Conservation (phyloP, 805 yeast genomes). For the Nakazawaea sp. region DNA sequence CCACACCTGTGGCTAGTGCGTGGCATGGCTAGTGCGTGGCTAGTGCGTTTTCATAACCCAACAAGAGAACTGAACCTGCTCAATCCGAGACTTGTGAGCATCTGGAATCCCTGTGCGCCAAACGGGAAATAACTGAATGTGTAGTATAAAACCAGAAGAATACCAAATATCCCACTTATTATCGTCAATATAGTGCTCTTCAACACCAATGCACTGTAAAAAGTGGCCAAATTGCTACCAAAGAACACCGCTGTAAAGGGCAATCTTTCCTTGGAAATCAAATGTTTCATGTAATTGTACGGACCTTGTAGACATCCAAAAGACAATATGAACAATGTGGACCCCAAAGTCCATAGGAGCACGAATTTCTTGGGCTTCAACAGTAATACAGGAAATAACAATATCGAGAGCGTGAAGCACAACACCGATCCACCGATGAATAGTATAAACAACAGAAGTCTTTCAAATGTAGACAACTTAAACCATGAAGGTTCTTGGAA, state of each 20-base stretch:
- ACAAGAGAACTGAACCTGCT: slow-evolving; percentile 30
- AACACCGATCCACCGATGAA: slow-evolving; percentile 72
- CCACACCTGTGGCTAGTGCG: no score
- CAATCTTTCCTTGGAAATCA: slow-evolving; percentile 67
- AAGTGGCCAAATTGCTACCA: slow-evolving; percentile 69
- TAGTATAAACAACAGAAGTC: slow-evolving; percentile 68
- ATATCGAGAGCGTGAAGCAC: slow-evolving; percentile 76
- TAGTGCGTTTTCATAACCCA: slow-evolving; percentile 28
- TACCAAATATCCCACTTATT: slow-evolving; percentile 66
- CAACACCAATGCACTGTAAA: slow-evolving; percentile 67
- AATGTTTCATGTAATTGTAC: slow-evolving; percentile 64
- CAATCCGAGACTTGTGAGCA: slow-evolving; percentile 36
- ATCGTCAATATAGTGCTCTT: slow-evolving; percentile 73
- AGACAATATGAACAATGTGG: slow-evolving; percentile 76
- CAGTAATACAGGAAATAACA: slow-evolving; percentile 84
- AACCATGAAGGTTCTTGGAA: slow-evolving; percentile 74
- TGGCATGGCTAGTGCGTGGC: no score
- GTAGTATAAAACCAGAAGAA: slow-evolving; percentile 85
- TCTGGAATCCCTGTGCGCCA: slow-evolving; percentile 71
- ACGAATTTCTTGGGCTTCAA: slow-evolving; percentile 90
- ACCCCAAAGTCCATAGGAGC: slow-evolving; percentile 84
- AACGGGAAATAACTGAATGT: slow-evolving; percentile 92
- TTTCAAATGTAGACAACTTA: slow-evolving; percentile 67
- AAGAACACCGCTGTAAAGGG: slow-evolving; percentile 79
- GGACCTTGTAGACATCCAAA: slow-evolving; percentile 95